phyloP scores from a whole-genome alignment of 768 basidiomycete genomes.

The Hericium alpestre region DNA sequence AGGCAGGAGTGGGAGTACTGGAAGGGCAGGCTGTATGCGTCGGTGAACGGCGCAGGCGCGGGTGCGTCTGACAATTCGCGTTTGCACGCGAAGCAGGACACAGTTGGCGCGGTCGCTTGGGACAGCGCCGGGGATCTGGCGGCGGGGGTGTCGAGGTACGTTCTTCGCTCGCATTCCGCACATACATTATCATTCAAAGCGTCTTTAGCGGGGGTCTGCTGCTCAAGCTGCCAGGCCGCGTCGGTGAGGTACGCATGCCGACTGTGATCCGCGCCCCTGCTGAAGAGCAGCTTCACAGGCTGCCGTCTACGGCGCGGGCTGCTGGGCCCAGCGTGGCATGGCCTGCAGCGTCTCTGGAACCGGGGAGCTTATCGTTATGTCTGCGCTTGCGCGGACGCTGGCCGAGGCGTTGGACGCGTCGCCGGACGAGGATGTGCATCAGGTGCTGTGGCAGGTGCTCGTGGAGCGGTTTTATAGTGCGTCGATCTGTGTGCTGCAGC shows the following conservation, averaged over 20 bases:
- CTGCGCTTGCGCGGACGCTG: conserved; percentile 43
- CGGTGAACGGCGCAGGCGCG: conserved; percentile 1
- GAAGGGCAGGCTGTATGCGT: conserved; percentile 33
- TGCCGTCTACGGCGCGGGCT: conserved; percentile 62
- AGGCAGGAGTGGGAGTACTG: conserved; percentile 49
- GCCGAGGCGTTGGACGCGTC: conserved; percentile 31
- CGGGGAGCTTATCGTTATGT: conserved; percentile 60
- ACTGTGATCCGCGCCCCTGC: background rate
- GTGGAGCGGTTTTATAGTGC: conserved; percentile 41
- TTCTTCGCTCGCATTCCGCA: background rate
- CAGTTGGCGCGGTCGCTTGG: conserved; percentile 69
- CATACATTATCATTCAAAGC: background rate
- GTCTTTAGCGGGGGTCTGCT: conserved; percentile 64
- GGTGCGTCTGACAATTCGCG: background rate
- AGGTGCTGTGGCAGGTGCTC: conserved; percentile 36
- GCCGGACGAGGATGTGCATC: conserved; percentile 43
- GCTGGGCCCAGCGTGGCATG: conserved; percentile 54
- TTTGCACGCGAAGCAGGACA: conserved; percentile 44
- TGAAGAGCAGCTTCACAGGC: conserved; percentile 32
- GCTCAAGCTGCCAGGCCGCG: conserved; percentile 60
- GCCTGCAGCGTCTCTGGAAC: conserved; percentile 67
- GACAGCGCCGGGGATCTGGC: conserved; percentile 35
- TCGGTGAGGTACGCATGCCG: conserved; percentile 51
- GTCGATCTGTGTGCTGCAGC: conserved; percentile 13
- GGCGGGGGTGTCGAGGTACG: conserved; percentile 68